phyloP scores from a whole-genome alignment of 2,329 filamentous ascomycete species.

The Tolypocladium cylindrosporum region DNA sequence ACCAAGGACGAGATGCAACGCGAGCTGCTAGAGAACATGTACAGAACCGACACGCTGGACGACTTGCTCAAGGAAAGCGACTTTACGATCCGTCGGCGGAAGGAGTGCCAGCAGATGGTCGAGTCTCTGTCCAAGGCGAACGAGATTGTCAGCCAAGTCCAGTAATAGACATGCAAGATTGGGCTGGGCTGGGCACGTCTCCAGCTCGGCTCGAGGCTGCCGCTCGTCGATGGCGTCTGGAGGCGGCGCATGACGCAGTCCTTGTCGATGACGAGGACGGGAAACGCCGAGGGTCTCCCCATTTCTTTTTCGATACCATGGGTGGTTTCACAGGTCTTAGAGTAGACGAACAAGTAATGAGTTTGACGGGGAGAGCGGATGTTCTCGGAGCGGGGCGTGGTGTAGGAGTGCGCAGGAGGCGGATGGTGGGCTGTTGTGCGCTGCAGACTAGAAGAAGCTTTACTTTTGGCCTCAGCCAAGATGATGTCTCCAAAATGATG shows the following conservation, averaged over 20 bases:
- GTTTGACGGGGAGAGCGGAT: slow-evolving; percentile 7
- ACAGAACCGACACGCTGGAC: slow-evolving; percentile 80
- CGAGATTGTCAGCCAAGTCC: slow-evolving; percentile 85
- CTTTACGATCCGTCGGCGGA: slow-evolving; percentile 86
- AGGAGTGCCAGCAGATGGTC: slow-evolving; percentile 99
- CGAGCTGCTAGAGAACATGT: slow-evolving; percentile 95
- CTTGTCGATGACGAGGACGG: neutral
- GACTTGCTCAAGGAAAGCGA: slow-evolving; percentile 96
- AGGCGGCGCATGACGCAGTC: neutral
- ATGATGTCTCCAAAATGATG: neutral
- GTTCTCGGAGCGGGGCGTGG: neutral
- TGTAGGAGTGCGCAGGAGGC: neutral
- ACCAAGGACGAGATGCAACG: slow-evolving; percentile 98
- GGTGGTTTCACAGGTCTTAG: slow-evolving; percentile 19
- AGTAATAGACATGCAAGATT: slow-evolving; percentile 29
- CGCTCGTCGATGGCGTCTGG: neutral
- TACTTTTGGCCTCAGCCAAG: neutral
- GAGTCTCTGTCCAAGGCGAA: slow-evolving; percentile 81
- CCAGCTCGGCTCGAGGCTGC: neutral
- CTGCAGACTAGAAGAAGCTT: neutral
- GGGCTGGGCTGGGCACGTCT: neutral
- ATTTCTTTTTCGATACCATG: slow-evolving; percentile 28
- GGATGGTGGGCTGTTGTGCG: neutral
- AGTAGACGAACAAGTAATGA: slow-evolving; percentile 23
- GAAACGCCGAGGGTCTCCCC: neutral